Conservation (phyloP, 441 rosid genomes). For the Jatropha multifida region DNA sequence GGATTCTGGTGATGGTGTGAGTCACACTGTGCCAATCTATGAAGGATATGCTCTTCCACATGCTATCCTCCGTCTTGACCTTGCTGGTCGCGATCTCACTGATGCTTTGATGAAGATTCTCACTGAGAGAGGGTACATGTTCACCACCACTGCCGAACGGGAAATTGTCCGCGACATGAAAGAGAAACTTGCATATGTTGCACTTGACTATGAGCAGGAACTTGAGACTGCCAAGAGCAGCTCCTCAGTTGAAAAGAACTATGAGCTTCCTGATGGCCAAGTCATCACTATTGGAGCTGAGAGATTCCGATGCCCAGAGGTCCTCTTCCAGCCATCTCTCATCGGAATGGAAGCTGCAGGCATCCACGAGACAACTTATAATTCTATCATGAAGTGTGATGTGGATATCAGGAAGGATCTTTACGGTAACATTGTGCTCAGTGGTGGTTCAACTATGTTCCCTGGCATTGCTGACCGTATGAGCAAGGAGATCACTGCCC, state of each 20-base stretch:
- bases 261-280: slow-evolving; percentile 73
- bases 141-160: slow-evolving; percentile 81
- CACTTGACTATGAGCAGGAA: slow-evolving; percentile 73
- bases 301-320: slow-evolving; percentile 90
- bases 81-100: slow-evolving; percentile 73
- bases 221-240: slow-evolving; percentile 69
- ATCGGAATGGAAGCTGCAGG: slow-evolving; percentile 92
- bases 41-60: slow-evolving; percentile 78
- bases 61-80: slow-evolving; percentile 70
- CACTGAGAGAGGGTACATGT: slow-evolving; percentile 76
- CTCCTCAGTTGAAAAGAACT: slow-evolving; percentile 70
- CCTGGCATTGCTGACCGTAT: slow-evolving; percentile 82
- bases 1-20: slow-evolving; percentile 88
- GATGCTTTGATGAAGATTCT: slow-evolving; percentile 73
- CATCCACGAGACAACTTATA: slow-evolving; percentile 80
- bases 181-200: slow-evolving; percentile 74
- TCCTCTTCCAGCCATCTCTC: slow-evolving; percentile 83
- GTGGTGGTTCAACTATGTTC: slow-evolving; percentile 90
- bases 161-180: slow-evolving; percentile 90
- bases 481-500: slow-evolving; percentile 85
- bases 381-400: slow-evolving; percentile 89
- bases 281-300: slow-evolving; percentile 72
- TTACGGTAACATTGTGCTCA: slow-evolving; percentile 71
- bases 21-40: slow-evolving; percentile 78
- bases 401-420: slow-evolving; percentile 89